Percentiles rank a stretch among this genome's conserved stretches.
These are phyloP conservation scores for Pseudomicrostroma phylloplanum DNA, from an alignment of 1,284 basidiomycete genomes.

Conservation along the genomic window DNA sequence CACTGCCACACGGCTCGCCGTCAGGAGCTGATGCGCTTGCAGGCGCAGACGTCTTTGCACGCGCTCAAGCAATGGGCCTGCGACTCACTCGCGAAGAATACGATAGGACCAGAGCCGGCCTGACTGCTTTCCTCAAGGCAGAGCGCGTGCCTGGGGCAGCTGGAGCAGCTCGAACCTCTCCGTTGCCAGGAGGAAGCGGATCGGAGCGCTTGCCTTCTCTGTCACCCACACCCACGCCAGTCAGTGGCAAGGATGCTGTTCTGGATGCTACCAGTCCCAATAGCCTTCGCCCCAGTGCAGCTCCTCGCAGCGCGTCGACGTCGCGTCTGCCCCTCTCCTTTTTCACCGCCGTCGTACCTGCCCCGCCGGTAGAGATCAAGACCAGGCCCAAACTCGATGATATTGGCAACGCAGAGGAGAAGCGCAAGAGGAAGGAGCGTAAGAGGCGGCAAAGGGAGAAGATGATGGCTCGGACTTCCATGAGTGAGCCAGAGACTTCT, in stretches of 20 bases:
- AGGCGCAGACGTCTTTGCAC: conserved; percentile 35
- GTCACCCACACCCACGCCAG: no score
- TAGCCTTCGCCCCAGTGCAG: no score
- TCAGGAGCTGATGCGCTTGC: no score
- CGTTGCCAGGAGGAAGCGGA: neutral
- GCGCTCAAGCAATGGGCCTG: conserved; percentile 45
- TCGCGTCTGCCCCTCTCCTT: conserved; percentile 8
- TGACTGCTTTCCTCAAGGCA: conserved; percentile 46
- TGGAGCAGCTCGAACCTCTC: conserved; percentile 8
- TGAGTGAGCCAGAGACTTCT: conserved; percentile 3
- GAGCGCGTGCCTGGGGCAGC: conserved; percentile 21
- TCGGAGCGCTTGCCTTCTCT: neutral
- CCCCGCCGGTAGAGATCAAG: neutral
- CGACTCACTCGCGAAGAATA: conserved; percentile 43
- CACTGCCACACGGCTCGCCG: no score
- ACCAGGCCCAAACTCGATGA: conserved; percentile 12
- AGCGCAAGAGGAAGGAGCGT: conserved; percentile 9
- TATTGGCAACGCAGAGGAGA: conserved; percentile 10
- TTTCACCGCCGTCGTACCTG: conserved; percentile 15
- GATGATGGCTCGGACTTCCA: neutral
- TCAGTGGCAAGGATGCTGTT: conserved; percentile 11
- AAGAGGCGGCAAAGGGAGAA: conserved; percentile 9
- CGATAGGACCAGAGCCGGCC: conserved; percentile 43
- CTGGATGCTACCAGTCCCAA: no score
- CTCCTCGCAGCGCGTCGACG: no score